These are phyloP conservation scores for Xylariaceae sp. DNA, from an alignment of 2,329 filamentous ascomycete species.

Conservation along the genomic window DNA sequence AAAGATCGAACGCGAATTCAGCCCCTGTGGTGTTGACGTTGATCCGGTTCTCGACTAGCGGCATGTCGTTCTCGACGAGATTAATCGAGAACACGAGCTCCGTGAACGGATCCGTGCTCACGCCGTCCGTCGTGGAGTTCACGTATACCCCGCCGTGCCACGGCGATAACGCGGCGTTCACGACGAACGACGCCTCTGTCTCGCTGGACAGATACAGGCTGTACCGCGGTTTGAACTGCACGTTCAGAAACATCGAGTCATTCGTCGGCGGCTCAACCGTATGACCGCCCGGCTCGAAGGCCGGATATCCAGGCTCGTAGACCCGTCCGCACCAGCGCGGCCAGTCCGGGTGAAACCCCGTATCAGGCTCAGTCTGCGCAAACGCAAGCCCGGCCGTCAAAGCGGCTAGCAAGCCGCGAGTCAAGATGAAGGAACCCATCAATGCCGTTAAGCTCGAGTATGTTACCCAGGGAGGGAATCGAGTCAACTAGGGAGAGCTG, in stretches of 20 bases:
- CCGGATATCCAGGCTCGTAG: conserved; percentile 41
- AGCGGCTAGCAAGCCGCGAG: conserved; percentile 3
- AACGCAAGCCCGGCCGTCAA: background rate
- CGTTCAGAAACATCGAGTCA: conserved; percentile 36
- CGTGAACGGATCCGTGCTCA: conserved; percentile 23
- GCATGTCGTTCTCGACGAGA: conserved; percentile 27
- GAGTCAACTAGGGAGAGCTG: too few species aligned
- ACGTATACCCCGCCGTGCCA: conserved; percentile 40
- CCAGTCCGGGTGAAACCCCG: conserved; percentile 42
- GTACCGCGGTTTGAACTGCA: conserved; percentile 44
- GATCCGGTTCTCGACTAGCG: conserved; percentile 35
- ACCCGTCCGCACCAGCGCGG: conserved; percentile 47
- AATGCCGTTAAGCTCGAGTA: background rate
- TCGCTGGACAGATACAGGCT: conserved; percentile 45
- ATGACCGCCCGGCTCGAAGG: conserved; percentile 45
- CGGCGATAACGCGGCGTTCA: conserved; percentile 41
- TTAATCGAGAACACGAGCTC: conserved; percentile 38
- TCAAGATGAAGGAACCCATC: conserved; percentile 2
- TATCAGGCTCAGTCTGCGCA: conserved; percentile 29
- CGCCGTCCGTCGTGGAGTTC: conserved; percentile 22
- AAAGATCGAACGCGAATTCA: conserved; percentile 38
- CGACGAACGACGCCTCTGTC: conserved; percentile 39
- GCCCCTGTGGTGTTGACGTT: conserved; percentile 35
- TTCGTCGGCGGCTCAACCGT: conserved; percentile 35
- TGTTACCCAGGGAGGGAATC: too few species aligned